Conservation (phyloP, 371 early-diverging fungal genomes). For the Mortierella sp. region DNA sequence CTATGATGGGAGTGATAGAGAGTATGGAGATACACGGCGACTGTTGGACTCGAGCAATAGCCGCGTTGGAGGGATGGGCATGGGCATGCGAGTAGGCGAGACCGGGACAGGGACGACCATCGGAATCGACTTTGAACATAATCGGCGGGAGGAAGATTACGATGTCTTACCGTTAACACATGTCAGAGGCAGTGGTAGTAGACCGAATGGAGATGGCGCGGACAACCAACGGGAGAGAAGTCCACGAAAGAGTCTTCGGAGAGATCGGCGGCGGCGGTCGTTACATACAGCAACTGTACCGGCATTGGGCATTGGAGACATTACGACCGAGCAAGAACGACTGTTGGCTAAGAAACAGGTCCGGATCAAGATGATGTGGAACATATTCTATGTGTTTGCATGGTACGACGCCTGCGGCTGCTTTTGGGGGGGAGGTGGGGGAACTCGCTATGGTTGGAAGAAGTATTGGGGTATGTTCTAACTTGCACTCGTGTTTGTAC, state of each 20-base stretch:
- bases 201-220: background rate
- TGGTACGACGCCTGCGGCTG: constrained; percentile 48
- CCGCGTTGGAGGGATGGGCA: constrained; percentile 37
- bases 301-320: constrained; percentile 26
- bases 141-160: constrained; percentile 15
- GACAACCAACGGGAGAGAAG: constrained; percentile 2
- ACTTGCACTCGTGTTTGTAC: too few species aligned
- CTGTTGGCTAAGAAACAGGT: constrained; percentile 36
- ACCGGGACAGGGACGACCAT: constrained; percentile 52
- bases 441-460: too few species aligned
- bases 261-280: background rate
- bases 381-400: constrained; percentile 42
- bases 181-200: background rate
- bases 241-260: background rate
- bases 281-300: background rate
- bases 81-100: constrained; percentile 48
- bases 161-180: constrained; percentile 30
- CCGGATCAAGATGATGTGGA: constrained; percentile 44
- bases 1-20: constrained; percentile 11
- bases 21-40: constrained; percentile 29
- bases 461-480: too few species aligned
- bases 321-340: constrained; percentile 21
- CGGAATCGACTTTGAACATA: constrained; percentile 39
- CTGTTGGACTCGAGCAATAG: constrained; percentile 32
- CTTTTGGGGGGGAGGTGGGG: too few species aligned